Evolutionary conservation across 345 rosid species (phyloP).

Genomic region (Heritiera fomes): DNA sequence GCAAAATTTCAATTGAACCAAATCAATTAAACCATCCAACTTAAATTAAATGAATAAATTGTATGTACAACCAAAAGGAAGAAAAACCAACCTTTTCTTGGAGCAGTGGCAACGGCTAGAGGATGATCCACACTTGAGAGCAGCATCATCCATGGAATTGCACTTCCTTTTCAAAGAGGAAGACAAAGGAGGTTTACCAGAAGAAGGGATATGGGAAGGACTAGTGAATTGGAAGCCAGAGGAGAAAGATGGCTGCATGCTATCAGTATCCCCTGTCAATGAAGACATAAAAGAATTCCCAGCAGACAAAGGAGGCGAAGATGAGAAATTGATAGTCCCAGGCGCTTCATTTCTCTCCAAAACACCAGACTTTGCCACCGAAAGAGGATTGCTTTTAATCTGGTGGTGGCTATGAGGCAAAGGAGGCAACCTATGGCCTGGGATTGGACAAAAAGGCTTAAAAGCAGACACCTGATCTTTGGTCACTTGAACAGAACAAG

Average conservation of each 20-base stretch:
- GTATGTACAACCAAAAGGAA: neutral
- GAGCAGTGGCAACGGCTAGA: constrained; percentile 90
- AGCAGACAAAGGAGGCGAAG: constrained; percentile 54
- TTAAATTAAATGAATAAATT: neutral
- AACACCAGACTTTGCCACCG: constrained; percentile 28
- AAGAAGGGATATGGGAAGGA: constrained; percentile 55
- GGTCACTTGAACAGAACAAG: constrained; percentile 23
- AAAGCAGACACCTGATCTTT: constrained; percentile 60
- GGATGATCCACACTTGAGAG: constrained; percentile 61
- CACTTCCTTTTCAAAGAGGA: constrained; percentile 68
- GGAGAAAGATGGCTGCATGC: constrained; percentile 51
- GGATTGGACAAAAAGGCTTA: constrained; percentile 66
- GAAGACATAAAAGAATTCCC: constrained; percentile 73
- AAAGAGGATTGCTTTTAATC: constrained; percentile 22
- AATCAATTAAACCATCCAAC: neutral
- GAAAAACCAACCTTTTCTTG: constrained; percentile 66
- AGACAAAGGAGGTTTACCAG: constrained; percentile 72
- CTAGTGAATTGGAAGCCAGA: constrained; percentile 69
- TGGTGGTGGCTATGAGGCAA: constrained; percentile 51
- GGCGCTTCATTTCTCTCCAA: constrained; percentile 44
- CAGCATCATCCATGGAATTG: constrained; percentile 61
- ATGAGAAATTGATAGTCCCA: constrained; percentile 51
- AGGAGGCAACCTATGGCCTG: constrained; percentile 72
- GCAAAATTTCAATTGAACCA: neutral
- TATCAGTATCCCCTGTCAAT: constrained; percentile 69